These are phyloP conservation scores for Boletus speciosus DNA, from an alignment of 768 basidiomycete species.

Conservation along the genomic window DNA sequence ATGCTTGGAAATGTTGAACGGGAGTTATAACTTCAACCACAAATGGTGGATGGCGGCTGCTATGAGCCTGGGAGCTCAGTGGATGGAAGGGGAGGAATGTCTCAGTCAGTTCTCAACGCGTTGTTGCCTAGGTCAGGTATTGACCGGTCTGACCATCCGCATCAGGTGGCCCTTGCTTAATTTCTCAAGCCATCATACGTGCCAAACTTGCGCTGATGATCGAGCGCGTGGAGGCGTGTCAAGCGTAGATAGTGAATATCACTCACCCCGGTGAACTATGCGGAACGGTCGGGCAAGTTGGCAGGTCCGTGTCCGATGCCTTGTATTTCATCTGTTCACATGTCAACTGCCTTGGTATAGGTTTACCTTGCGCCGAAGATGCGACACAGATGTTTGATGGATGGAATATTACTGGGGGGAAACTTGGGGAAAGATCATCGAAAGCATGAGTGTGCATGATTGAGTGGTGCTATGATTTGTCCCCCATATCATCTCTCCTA, in stretches of 20 bases:
- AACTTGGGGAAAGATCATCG: constrained; percentile 86
- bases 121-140: neutral
- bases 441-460: constrained; percentile 53
- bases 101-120: constrained; percentile 32
- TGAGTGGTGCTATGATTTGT: neutral
- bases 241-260: constrained; percentile 86
- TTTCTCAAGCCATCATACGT: constrained; percentile 79
- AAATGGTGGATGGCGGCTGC: constrained; percentile 85
- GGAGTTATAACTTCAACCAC: constrained; percentile 88
- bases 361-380: constrained; percentile 63
- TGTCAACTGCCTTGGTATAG: constrained; percentile 34
- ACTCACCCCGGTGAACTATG: constrained; percentile 90
- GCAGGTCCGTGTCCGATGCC: constrained; percentile 56
- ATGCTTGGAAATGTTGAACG: constrained; percentile 81
- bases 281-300: constrained; percentile 77
- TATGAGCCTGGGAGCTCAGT: constrained; percentile 69
- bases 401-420: constrained; percentile 70
- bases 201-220: constrained; percentile 89
- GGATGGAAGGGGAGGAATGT: constrained; percentile 84
- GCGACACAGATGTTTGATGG: constrained; percentile 88
- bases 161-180: constrained; percentile 47
- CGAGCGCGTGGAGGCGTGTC: constrained; percentile 79
- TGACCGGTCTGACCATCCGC: constrained; percentile 3
- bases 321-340: neutral
- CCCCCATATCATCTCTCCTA: neutral